Evolutionary conservation across 2,329 filamentous ascomycete species (phyloP).

Genomic region (Emmonsiellopsis sp.): DNA sequence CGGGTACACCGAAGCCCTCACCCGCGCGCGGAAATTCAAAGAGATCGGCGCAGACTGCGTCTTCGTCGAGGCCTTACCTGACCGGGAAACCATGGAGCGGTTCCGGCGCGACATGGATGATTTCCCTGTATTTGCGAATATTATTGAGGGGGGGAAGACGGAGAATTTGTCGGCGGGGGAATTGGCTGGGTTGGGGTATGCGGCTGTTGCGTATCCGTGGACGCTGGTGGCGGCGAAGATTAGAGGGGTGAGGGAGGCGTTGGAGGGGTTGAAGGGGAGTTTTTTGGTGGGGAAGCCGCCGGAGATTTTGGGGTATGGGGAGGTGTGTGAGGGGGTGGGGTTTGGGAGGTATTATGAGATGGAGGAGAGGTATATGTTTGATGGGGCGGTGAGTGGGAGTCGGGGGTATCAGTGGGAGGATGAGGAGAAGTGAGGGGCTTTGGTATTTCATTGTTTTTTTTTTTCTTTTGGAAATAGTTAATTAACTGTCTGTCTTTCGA

Average conservation of each 20-base stretch:
- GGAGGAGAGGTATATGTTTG: slow-evolving; percentile 4
- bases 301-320: slow-evolving; percentile 34
- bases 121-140: slow-evolving; percentile 36
- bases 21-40: slow-evolving; percentile 34
- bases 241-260: slow-evolving; percentile 30
- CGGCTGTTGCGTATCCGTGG: slow-evolving; percentile 38
- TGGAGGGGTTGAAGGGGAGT: slow-evolving; percentile 33
- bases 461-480: too few species aligned
- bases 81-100: slow-evolving; percentile 34
- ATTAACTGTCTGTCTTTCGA: too few species aligned
- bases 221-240: slow-evolving; percentile 37
- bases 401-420: slow-evolving; percentile 4
- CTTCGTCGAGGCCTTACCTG: slow-evolving; percentile 39
- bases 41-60: slow-evolving; percentile 38
- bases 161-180: slow-evolving; percentile 34
- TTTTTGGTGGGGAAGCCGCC: slow-evolving; percentile 35
- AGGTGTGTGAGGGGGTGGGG: slow-evolving; percentile 40
- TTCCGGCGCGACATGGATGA: slow-evolving; percentile 27
- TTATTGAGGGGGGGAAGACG: slow-evolving; percentile 36
- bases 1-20: slow-evolving; percentile 39
- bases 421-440: neutral
- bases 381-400: slow-evolving; percentile 4
- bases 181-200: slow-evolving; percentile 32
- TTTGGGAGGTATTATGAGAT: slow-evolving; percentile 33
- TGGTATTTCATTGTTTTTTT: neutral